Conservation (phyloP, 2,329 filamentous ascomycete genomes). For the Madurella fahalii region DNA sequence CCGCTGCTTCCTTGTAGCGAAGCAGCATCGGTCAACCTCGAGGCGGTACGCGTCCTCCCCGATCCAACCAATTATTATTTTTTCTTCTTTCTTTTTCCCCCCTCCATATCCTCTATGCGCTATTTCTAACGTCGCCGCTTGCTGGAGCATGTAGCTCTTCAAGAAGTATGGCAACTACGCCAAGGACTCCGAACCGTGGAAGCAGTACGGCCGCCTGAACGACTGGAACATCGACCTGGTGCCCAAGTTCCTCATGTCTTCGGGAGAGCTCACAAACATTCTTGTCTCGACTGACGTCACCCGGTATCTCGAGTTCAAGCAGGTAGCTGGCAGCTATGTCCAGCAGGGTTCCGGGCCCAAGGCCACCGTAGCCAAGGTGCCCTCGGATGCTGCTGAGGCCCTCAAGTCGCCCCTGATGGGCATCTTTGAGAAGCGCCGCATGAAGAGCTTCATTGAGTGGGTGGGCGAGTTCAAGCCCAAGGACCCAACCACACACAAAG, state of each 20-base stretch:
- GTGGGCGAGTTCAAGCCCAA: constrained; percentile 79
- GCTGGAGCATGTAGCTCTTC: constrained; percentile 64
- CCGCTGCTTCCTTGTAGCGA: constrained; percentile 53
- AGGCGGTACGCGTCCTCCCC: constrained; percentile 60
- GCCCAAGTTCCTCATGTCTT: constrained; percentile 97
- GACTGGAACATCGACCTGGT: constrained; percentile 99
- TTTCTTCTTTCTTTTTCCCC: constrained; percentile 1
- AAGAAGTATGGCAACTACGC: constrained; percentile 88
- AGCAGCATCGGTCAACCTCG: constrained; percentile 93
- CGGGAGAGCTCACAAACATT: constrained; percentile 97
- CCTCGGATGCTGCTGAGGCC: constrained; percentile 86
- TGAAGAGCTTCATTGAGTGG: constrained; percentile 96
- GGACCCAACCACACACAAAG: constrained; percentile 83
- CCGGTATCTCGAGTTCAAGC: constrained; percentile 86
- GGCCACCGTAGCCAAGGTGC: constrained; percentile 94
- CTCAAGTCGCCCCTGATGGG: constrained; percentile 93
- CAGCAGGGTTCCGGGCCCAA: constrained; percentile 80
- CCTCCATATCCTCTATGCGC: constrained; percentile 11
- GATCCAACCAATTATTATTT: no score
- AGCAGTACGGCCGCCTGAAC: constrained; percentile 92
- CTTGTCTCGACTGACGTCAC: constrained; percentile 93
- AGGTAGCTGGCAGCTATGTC: constrained; percentile 93
- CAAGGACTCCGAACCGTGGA: constrained; percentile 85
- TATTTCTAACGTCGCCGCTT: constrained; percentile 3
- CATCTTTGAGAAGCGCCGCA: constrained; percentile 93